Evolutionary conservation across 257 asterid species (phyloP).

Genomic region (Rhazya stricta): DNA sequence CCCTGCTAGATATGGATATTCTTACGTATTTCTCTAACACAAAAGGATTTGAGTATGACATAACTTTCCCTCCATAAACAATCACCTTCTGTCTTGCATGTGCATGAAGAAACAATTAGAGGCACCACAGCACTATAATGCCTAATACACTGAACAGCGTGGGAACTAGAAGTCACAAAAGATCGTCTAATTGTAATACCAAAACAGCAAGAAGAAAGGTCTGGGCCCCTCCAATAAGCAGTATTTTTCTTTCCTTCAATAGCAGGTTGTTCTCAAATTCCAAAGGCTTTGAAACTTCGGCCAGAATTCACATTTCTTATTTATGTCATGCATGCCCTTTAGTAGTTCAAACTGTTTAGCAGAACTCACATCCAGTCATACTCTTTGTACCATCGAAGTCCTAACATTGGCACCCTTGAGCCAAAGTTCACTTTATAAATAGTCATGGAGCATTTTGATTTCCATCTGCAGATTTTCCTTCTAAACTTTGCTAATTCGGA

Average conservation of each 20-base stretch:
- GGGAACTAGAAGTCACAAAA: background rate
- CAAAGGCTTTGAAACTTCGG: slow-evolving; percentile 7
- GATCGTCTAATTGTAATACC: background rate
- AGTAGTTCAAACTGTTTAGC: background rate
- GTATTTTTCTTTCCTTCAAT: background rate
- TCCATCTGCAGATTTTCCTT: slow-evolving; percentile 8
- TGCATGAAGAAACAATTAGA: slow-evolving; percentile 2
- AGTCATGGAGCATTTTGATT: background rate
- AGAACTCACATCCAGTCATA: background rate
- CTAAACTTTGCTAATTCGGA: background rate
- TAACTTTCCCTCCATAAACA: background rate
- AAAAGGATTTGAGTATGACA: background rate
- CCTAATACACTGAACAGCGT: background rate
- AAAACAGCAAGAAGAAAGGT: background rate
- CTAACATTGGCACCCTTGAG: background rate
- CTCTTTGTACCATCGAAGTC: background rate
- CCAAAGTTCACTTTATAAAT: background rate
- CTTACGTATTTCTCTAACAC: background rate
- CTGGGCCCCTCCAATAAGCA: background rate
- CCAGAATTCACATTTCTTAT: background rate
- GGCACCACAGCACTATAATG: background rate
- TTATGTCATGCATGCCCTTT: background rate
- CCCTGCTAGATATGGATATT: background rate
- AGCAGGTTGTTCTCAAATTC: slow-evolving; percentile 1
- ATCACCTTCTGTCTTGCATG: background rate